Base-by-base conservation (phyloP, 106 monocot species). In the Vanilla planifolia region DNA sequence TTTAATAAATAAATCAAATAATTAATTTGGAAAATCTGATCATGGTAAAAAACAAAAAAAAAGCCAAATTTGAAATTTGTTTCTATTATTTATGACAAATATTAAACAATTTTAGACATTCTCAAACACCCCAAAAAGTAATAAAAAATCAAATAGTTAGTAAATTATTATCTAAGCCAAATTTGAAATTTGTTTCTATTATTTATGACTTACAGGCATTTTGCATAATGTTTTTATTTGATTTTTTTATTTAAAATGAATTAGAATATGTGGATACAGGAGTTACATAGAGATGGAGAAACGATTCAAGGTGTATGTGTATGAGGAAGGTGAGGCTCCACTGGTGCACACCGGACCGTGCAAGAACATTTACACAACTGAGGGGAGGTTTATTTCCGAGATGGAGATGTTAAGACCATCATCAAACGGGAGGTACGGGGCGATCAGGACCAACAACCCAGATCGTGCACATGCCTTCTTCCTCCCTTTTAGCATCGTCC, bases 251-350 rank as follows among this genome's bases (percentile, higher is more conserved):
- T 35, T 20, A 64, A 28, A 0, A 35, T 50, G 35, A 50, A 43
- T 15, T 4, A 50, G 1, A 7, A n/a, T 2, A 1, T 15, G 20
- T 14, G n/a, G 11, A 50, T 57, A 11, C 36, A 90, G 89, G 85
- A 90, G 90, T 57, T 85, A 90, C 59, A 10, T 11, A 32, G 90
- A 90, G 71, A 85, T 90, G 90, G 85, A 90, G 79, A 81, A 26
- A 61, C 20, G 66, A 7, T 75, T 90, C 70, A 85, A 65, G 48
- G 75, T 85, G 34, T 90, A 77, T 11, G 73, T 82, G 60, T 90
- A 90, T 65, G 73, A 82, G 42, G 90, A 90, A 52, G 90, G 90
- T 0, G 85, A 90, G 73, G 68, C 76, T 6, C 90, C 90, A n/a
- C 44, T 90, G 27, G 61, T 79, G 5, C 90, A 90, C 61, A 60